phyloP scores from a whole-genome alignment of 257 asterid species.

The Echites panduratus region DNA sequence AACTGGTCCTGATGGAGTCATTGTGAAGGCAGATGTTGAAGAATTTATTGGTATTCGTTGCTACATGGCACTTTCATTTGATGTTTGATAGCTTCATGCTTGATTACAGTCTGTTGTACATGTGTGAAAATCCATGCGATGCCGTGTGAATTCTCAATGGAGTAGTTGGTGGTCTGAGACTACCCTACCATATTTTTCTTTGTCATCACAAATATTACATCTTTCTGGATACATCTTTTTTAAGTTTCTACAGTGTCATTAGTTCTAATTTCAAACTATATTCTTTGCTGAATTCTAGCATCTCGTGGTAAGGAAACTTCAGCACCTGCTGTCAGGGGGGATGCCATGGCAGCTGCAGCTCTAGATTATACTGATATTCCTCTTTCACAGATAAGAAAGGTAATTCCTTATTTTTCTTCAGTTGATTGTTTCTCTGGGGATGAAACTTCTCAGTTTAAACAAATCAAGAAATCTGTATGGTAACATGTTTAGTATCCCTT shows the following conservation, averaged over 20 bases:
- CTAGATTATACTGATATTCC: constrained; percentile 78
- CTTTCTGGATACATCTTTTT: too few species aligned
- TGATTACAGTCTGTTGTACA: not conserved
- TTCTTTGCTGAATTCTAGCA: constrained; percentile 40
- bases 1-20: constrained; percentile 93
- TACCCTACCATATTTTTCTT: not conserved
- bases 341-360: constrained; percentile 31
- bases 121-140: not conserved
- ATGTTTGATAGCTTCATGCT: not conserved
- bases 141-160: not conserved
- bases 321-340: constrained; percentile 56
- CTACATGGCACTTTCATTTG: not conserved
- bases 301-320: constrained; percentile 63
- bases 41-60: constrained; percentile 72
- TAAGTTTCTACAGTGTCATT: not conserved
- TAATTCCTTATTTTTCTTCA: constrained; percentile 21
- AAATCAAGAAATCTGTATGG: not conserved
- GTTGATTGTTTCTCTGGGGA: not conserved
- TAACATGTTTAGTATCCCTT: not conserved
- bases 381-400: constrained; percentile 92
- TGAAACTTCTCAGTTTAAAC: not conserved
- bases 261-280: constrained; percentile 20
- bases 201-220: not conserved
- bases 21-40: constrained; percentile 94
- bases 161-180: not conserved